Base-by-base conservation (phyloP, 2,329 filamentous ascomycete genomes). In the Pyrenochaeta sp. region DNA sequence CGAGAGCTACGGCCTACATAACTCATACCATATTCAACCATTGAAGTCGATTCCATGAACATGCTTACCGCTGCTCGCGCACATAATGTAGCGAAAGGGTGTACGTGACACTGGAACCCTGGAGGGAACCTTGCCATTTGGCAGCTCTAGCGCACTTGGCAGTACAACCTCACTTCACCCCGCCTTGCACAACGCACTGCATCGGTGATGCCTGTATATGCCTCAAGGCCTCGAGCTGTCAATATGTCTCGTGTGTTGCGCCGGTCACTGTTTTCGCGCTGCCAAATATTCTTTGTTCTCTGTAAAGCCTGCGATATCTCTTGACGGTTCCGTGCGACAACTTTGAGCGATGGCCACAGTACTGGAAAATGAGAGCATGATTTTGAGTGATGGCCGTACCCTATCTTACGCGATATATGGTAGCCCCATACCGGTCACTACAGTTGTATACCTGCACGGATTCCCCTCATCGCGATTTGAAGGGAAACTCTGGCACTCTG, bases 391-490 rank as follows among this genome's bases (percentile, higher is more conserved):
- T 53, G 76, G 74, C 35, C 77, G 79, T 31, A 72, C 57, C 10
- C 64, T 81, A 2, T 75, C 76, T n/a, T 81, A 75, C 58, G 76
- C 78, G n/a, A 63, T 77, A 44, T 81, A 79, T 58, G 80, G 80
- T 37, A 66, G 64, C 10, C 68, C 66, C 0, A 64, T 77, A 51
- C 78, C 78, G 51, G 78, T 77, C 27, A 60, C 50, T 4, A 70
- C 66, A 11, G 55, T 82, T 23, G 67, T 82, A 42, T 79, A 74
- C 61, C 72, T 79, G 47, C 79, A 82, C 49, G 76, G 79, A 36
- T 75, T 74, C 41, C 77, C 78, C 4, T 76, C 74, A 11, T 81
- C 76, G 7, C 76, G 79, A 29, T 66, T 78, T 15, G 78, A 82
- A 64, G 73, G 63, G 17, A 71, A 67, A 20, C 58, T 69, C 10